Conservation (phyloP, 495 filamentous ascomycete genomes). For the Penicillium longicatenatum region DNA sequence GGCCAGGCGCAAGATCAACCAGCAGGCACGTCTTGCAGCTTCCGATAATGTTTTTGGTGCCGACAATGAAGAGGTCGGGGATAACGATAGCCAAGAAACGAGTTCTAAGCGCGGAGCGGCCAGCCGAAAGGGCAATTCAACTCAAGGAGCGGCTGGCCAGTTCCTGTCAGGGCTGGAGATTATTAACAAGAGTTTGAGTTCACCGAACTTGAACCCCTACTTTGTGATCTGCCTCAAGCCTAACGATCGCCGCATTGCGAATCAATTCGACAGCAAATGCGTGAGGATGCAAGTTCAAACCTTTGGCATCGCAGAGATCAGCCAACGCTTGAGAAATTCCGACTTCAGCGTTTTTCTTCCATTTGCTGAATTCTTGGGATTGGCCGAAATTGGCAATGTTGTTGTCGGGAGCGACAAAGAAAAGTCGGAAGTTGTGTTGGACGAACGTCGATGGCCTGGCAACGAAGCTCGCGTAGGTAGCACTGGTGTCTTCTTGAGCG, state of each 20-base stretch:
- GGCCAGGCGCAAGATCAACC: conserved; percentile 69
- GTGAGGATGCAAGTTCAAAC: conserved; percentile 93
- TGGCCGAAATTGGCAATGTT: conserved; percentile 78
- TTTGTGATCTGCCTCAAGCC: conserved; percentile 98
- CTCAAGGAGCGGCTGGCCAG: conserved; percentile 88
- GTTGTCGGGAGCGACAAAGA: conserved; percentile 91
- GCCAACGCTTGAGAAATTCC: conserved; percentile 84
- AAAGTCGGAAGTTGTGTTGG: conserved; percentile 85
- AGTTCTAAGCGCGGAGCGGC: conserved; percentile 37
- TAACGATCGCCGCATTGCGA: conserved; percentile 94
- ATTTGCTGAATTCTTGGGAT: conserved; percentile 91
- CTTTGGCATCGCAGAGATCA: conserved; percentile 96
- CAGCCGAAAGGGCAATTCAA: conserved; percentile 44
- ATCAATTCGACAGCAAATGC: conserved; percentile 98
- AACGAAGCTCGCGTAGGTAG: conserved; percentile 90
- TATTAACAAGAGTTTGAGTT: conserved; percentile 79
- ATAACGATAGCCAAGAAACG: conserved; percentile 50
- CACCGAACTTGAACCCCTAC: conserved; percentile 83
- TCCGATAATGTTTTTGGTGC: conserved; percentile 26
- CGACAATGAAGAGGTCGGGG: conserved; percentile 54
- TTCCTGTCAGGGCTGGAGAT: conserved; percentile 89
- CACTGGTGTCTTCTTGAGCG: conserved; percentile 93
- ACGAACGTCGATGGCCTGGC: conserved; percentile 84
- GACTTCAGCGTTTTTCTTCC: conserved; percentile 96
- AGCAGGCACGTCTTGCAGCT: conserved; percentile 39